Conservation (phyloP, 139 green algal species). For the Ettlia oleoabundans region DNA sequence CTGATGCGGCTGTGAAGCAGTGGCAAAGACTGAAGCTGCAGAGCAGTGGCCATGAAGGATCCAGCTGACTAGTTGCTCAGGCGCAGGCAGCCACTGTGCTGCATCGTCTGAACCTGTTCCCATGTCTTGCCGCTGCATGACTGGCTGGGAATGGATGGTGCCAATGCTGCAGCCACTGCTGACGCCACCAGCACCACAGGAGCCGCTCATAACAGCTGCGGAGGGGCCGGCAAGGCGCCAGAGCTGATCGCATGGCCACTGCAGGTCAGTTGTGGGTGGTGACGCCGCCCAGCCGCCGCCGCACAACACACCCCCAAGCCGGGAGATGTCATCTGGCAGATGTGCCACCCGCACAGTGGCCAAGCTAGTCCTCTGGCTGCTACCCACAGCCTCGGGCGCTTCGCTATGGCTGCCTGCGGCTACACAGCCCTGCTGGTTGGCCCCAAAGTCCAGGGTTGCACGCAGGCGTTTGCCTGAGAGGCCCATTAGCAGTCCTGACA, state of each 20-base stretch:
- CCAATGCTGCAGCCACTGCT: not conserved
- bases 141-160: too few species aligned
- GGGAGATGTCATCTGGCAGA: not conserved
- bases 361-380: slow-evolving; percentile 18
- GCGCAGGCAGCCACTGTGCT: too few species aligned
- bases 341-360: slow-evolving; percentile 7
- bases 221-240: slow-evolving; percentile 16
- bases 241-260: slow-evolving; percentile 26
- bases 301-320: not conserved
- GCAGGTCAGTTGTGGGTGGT: not conserved
- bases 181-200: not conserved
- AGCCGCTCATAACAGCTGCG: not conserved
- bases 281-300: not conserved
- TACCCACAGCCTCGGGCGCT: too few species aligned
- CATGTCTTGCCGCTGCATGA: too few species aligned
- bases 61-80: too few species aligned
- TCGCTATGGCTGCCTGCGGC: not conserved
- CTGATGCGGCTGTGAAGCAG: too few species aligned
- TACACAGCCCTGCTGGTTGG: not conserved
- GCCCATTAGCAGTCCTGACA: not conserved
- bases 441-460: slow-evolving; percentile 35
- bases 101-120: too few species aligned
- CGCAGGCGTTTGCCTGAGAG: slow-evolving; percentile 36
- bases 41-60: too few species aligned
- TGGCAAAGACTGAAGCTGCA: too few species aligned